A percentile compares a stretch with the other conserved stretches of the same genome.
Conservation (phyloP, 768 basidiomycete species). For the Tylopilus sp. region DNA sequence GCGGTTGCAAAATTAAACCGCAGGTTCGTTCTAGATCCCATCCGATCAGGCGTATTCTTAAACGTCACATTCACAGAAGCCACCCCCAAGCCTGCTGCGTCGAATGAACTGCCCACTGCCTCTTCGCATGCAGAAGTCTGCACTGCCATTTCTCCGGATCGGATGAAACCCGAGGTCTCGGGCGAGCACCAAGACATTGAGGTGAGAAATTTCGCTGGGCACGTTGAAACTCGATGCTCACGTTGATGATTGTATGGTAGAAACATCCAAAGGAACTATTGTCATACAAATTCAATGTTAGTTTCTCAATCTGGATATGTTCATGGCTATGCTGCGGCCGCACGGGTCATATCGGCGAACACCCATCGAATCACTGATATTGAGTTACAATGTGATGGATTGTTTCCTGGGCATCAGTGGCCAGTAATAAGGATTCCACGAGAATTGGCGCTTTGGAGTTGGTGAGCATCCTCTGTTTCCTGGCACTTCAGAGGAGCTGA, state of each 20-base stretch:
- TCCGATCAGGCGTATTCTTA: background rate
- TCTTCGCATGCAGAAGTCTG: background rate
- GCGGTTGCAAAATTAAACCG: background rate
- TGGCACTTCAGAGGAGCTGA: background rate
- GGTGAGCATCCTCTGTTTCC: constrained; percentile 1
- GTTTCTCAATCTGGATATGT: too few relatives aligned
- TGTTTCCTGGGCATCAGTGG: background rate
- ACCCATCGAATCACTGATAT: background rate
- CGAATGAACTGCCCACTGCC: background rate
- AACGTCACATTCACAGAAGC: background rate
- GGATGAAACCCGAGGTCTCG: too few relatives aligned
- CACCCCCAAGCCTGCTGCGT: background rate
- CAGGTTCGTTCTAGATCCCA: background rate
- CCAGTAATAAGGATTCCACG: constrained; percentile 8
- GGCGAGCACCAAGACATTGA: too few relatives aligned
- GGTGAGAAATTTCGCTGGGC: too few relatives aligned
- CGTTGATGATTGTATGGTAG: too few relatives aligned
- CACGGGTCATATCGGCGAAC: too few relatives aligned
- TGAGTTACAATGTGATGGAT: background rate
- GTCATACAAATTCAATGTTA: too few relatives aligned
- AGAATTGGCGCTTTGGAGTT: constrained; percentile 18
- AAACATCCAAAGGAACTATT: too few relatives aligned
- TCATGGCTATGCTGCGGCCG: too few relatives aligned
- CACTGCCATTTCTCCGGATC: too few relatives aligned
- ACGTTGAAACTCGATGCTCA: too few relatives aligned